Conservation (phyloP, 805 yeast genomes). For the Maudiozyma saulgeensis region DNA sequence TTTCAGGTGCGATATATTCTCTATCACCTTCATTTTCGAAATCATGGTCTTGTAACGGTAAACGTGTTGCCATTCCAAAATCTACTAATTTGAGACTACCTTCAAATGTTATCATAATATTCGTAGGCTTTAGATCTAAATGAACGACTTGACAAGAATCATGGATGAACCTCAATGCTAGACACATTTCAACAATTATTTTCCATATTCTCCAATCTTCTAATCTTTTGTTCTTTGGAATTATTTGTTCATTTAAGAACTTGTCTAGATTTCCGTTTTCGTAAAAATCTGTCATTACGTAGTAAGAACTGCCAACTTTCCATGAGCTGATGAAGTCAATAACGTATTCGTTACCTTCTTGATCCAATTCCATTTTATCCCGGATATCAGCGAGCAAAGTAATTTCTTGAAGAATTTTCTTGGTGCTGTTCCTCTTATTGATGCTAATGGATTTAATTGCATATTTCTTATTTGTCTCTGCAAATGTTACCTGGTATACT, state of each 20-base stretch:
- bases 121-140: conserved; percentile 90
- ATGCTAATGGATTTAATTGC: conserved; percentile 84
- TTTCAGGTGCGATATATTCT: conserved; percentile 95
- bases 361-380: conserved; percentile 36
- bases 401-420: conserved; percentile 26
- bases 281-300: conserved; percentile 90
- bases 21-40: conserved; percentile 96
- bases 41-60: conserved; percentile 51
- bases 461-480: conserved; percentile 44
- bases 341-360: conserved; percentile 62
- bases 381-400: conserved; percentile 21
- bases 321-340: conserved; percentile 76
- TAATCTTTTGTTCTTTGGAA: conserved; percentile 44
- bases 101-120: conserved; percentile 87
- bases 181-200: conserved; percentile 71
- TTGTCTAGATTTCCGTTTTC: conserved; percentile 86
- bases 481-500: conserved; percentile 73
- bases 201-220: conserved; percentile 99
- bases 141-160: conserved; percentile 64
- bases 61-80: conserved; percentile 84
- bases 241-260: conserved; percentile 70
- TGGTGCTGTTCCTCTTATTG: conserved; percentile 20
- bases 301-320: conserved; percentile 67
- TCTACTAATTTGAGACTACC: conserved; percentile 92
- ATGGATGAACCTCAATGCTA: conserved; percentile 77